These are phyloP conservation scores for Quercus engelmannii DNA, from an alignment of 306 rosid genomes.

Conservation along the genomic window DNA sequence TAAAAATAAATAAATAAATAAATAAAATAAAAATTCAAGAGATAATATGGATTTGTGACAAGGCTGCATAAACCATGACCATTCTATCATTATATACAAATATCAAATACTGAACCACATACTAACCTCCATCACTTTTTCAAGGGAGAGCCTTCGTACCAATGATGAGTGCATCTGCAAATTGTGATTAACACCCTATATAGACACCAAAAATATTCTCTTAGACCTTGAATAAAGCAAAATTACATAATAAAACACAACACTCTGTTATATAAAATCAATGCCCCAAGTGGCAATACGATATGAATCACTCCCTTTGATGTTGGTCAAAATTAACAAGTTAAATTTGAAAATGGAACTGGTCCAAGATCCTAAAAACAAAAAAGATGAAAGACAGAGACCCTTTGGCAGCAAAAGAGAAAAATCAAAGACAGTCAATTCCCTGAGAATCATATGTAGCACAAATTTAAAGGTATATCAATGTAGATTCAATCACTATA, in stretches of 20 bases:
- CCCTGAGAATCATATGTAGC: background rate
- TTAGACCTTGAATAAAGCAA: background rate
- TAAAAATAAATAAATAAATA: background rate
- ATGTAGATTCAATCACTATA: background rate
- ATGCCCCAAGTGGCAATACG: background rate
- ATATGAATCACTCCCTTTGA: background rate
- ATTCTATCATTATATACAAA: background rate
- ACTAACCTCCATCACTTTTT: conserved; percentile 79
- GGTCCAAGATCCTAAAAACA: background rate
- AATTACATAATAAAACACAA: background rate
- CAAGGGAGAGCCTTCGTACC: conserved; percentile 81
- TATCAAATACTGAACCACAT: conserved; percentile 2
- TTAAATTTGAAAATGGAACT: background rate
- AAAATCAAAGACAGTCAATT: background rate
- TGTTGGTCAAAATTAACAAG: background rate
- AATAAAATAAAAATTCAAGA: background rate
- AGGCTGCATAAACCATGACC: background rate
- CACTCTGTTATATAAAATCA: background rate
- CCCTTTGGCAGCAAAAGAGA: background rate
- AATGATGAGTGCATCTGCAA: conserved; percentile 89
- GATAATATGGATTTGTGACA: background rate
- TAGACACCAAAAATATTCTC: conserved; percentile 6
- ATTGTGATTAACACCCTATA: conserved; percentile 51
- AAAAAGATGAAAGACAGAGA: background rate
- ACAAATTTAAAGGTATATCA: background rate